phyloP scores from a whole-genome alignment of 2,329 filamentous ascomycete species.

The Cordyceps militaris region DNA sequence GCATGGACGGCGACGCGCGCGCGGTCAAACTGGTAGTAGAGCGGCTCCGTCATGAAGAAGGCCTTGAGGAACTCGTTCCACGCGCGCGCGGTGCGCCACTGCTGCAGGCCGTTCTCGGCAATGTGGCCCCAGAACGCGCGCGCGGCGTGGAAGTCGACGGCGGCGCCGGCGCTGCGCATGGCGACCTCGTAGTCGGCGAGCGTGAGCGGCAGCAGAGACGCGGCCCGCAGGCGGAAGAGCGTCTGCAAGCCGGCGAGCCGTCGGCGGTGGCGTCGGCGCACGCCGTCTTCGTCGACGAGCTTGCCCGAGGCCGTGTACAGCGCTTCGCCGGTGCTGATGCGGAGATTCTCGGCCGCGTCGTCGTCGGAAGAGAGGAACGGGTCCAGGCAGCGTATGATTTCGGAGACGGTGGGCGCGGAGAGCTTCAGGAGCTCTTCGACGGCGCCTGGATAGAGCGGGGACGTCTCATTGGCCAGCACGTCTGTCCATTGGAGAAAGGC shows the following conservation, averaged over 20 bases:
- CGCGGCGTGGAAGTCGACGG: conserved; percentile 28
- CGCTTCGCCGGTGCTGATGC: conserved; percentile 33
- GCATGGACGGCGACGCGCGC: conserved; percentile 32
- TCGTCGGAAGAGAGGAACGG: conserved; percentile 49
- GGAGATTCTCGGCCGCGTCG: conserved; percentile 39
- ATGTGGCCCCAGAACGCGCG: conserved; percentile 31
- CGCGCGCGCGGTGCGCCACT: conserved; percentile 25
- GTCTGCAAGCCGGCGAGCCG: conserved; percentile 30
- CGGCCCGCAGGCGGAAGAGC: conserved; percentile 28
- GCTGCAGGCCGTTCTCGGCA: conserved; percentile 19
- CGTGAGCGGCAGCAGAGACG: conserved; percentile 23
- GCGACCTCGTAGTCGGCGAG: conserved; percentile 38
- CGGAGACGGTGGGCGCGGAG: conserved; percentile 51
- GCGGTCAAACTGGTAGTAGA: conserved; percentile 41
- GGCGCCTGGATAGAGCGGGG: conserved; percentile 19
- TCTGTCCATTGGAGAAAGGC: conserved; percentile 24
- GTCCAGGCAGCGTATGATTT: conserved; percentile 56
- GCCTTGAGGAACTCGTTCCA: conserved; percentile 42
- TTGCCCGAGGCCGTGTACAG: conserved; percentile 30
- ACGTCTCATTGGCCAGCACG: conserved; percentile 16
- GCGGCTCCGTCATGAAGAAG: conserved; percentile 38
- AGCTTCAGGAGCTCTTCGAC: conserved; percentile 32
- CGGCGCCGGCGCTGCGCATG: conserved; percentile 41
- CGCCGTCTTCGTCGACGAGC: conserved; percentile 36
- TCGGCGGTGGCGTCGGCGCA: conserved; percentile 34